Base-by-base conservation (phyloP, 2,329 filamentous ascomycete species). In the Aspergillus phoenicis region DNA sequence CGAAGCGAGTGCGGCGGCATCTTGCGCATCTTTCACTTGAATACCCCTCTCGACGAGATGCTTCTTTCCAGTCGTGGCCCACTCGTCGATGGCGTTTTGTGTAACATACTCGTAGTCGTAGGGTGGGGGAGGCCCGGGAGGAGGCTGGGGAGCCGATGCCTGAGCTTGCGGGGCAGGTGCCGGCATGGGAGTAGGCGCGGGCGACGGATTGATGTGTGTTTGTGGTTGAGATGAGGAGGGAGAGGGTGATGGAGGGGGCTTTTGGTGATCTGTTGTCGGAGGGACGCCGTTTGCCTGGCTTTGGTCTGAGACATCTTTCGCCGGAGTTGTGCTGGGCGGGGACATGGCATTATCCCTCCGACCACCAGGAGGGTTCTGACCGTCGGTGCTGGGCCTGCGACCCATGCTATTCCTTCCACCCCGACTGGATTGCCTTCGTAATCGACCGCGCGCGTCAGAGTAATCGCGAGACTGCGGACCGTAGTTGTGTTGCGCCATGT, bases 81-180 rank as follows among this genome's bases (percentile, higher is more conserved):
- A 98, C 30, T 81, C 78, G 33, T 82, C 79, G 54, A 95, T 75
- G 58, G 85, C 83, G 22, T 88, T 84, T 64, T 91, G 87, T 4
- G 90, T 95, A 51, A 97, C 76, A 69, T 89, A 87, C 60, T 89
- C 85, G 76, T 95, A 97, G 67, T 84, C 85, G 75, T 90, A 95
- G 4, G 72, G 72, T 30, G 71, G 66, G n/a, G 69, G 65, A 8
- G 71, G 66, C 28, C 61, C 61, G n/a, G 67, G 43, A 45, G 67
- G 64, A 36, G 64, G 66, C 43, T 64, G 63, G 36, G 64, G 59
- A 38, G 61, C 54, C 28, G 60, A 63, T 54, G 62, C 58, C 8
- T 55, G 63, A 45, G 48, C 47, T 45, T 56, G 61, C n/a, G 60
- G 52, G 3, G 58, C 53, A 17, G 49, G 58, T 20, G 53, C 39